Evolutionary conservation across 2,329 filamentous ascomycete genomes (phyloP), one percentile per base, ranked within the genome.

Genomic region (Monosporascus ibericus): DNA sequence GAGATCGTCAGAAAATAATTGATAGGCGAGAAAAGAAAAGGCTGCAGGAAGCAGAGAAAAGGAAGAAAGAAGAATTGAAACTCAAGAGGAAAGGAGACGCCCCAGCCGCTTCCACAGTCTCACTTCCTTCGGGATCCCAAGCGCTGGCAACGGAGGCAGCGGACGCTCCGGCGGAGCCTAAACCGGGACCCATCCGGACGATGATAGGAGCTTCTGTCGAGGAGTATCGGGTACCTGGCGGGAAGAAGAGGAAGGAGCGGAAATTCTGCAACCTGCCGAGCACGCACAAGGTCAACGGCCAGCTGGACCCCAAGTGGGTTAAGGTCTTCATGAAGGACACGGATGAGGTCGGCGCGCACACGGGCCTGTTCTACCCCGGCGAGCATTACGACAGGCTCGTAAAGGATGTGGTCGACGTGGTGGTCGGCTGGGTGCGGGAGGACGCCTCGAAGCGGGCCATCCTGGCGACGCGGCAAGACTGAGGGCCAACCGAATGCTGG

Each of bases 331-430:
- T 96, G 88, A 80, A 86, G 53, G 85, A 84, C 49, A 84, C 94
- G 55, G 91, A 95, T 64, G 89, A 95, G 68, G 87, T 95, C 1
- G 85, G 82, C 6, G 92, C 91, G 9, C 91, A 95, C 66, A 92
- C 89, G 56, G 86, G 87, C 0, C 72, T 96, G 49, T 96, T 95
- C 71, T 81, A 89, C 14, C 71, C 83, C 0, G 85, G 86, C 6
- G 77, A 84, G 54, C 85, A 88, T 52, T 92, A 94, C 64, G 87
- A 91, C 61, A 72, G 71, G 57, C 72, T 92, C n/a, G 84, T 92
- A n/a, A 85, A 85, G 0, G 86, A 92, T 66, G 85, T 90, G 3
- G 85, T 82, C 3, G 76, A 76, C 30, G 73, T 82, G 53, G 81
- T 94, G 52, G 76, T 84, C 57, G 74, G 75, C 18, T 94, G 89